Evolutionary conservation across 2,329 filamentous ascomycete genomes (phyloP).

Genomic region (Triangularia setosa): DNA sequence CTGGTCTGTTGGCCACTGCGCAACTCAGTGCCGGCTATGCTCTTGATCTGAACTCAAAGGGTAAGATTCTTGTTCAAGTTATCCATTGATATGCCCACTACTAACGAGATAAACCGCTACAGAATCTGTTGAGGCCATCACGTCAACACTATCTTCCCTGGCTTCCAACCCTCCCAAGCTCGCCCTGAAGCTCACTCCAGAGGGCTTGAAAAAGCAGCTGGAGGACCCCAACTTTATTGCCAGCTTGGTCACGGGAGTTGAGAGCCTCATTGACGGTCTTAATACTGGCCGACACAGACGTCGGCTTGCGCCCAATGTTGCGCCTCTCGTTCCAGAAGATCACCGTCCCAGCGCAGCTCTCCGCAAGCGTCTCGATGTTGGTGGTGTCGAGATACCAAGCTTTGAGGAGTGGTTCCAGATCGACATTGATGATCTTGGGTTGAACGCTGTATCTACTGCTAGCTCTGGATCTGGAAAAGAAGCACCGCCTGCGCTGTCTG

Average conservation of each 20-base stretch:
- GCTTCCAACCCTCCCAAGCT: not conserved
- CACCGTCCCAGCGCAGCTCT: not conserved
- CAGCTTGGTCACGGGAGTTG: not conserved
- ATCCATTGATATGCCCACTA: not conserved
- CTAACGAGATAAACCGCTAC: not conserved
- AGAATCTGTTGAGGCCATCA: not conserved
- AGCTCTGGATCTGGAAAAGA: not conserved
- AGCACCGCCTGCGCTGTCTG: not conserved
- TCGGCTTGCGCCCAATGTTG: not conserved
- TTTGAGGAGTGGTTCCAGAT: constrained; percentile 17
- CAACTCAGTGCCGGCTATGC: not conserved
- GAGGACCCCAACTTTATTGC: constrained; percentile 11
- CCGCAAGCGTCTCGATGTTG: not conserved
- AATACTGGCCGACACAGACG: not conserved
- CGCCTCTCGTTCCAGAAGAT: not conserved
- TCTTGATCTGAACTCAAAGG: not conserved
- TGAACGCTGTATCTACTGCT: not conserved
- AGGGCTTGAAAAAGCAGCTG: constrained; percentile 10
- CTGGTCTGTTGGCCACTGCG: not conserved
- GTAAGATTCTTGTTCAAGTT: not conserved
- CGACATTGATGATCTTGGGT: not conserved
- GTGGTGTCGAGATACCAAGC: not conserved
- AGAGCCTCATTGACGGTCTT: not conserved
- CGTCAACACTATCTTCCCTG: not conserved
- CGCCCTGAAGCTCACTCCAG: constrained; percentile 11